Conservation (phyloP, 805 yeast genomes). For the Nakazawaea ernobii region DNA sequence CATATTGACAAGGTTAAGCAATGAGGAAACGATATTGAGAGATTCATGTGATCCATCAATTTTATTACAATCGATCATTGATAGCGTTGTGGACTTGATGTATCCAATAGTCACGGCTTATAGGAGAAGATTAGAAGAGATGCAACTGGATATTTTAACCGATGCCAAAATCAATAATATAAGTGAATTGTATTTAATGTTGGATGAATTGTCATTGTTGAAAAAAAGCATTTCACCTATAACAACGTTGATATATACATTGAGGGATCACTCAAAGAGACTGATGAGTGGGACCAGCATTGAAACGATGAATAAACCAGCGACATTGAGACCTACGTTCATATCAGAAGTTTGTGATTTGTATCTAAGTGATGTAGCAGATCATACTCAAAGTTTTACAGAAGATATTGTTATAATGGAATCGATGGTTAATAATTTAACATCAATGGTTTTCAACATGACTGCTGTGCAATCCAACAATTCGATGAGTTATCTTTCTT, state of each 20-base stretch:
- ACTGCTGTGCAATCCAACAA: conserved; percentile 49
- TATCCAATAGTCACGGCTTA: conserved; percentile 51
- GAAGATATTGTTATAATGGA: conserved; percentile 53
- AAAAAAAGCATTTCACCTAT: conserved; percentile 42
- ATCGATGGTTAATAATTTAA: conserved; percentile 42
- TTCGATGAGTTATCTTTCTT: conserved; percentile 47
- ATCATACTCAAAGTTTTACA: conserved; percentile 45
- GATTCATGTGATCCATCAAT: conserved; percentile 47
- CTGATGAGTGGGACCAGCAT: background rate
- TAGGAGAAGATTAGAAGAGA: conserved; percentile 37
- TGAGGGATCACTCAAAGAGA: conserved; percentile 32
- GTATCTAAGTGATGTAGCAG: conserved; percentile 51
- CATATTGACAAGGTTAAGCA: conserved; percentile 38
- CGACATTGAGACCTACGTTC: conserved; percentile 13
- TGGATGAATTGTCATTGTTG: conserved; percentile 45
- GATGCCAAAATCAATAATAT: conserved; percentile 47
- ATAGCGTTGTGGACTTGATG: conserved; percentile 47
- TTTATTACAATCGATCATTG: conserved; percentile 48
- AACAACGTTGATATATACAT: conserved; percentile 38
- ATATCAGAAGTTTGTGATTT: conserved; percentile 38
- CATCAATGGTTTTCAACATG: conserved; percentile 50
- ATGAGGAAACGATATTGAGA: conserved; percentile 41
- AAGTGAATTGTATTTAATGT: conserved; percentile 45
- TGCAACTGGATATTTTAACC: conserved; percentile 45
- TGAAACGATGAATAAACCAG: background rate